Evolutionary conservation across 768 basidiomycete species (phyloP).

Genomic region (Pleurotus pulmonarius): DNA sequence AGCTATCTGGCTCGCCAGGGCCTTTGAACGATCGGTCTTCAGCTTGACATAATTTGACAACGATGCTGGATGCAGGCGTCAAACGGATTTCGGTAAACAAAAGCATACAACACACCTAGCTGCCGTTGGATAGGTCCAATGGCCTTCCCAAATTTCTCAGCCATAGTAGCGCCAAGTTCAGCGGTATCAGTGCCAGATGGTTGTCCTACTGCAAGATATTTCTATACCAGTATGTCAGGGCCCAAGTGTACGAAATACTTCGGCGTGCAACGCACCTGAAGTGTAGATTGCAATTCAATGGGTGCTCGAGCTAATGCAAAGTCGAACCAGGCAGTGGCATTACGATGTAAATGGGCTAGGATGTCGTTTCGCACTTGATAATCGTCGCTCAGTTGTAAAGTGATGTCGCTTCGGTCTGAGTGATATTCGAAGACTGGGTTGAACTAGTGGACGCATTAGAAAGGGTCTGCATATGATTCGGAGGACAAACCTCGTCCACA

Average conservation of each 20-base stretch:
- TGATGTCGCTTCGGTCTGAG: conserved; percentile 74
- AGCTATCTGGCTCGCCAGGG: conserved; percentile 80
- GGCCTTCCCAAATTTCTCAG: conserved; percentile 79
- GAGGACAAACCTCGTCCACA: conserved; percentile 70
- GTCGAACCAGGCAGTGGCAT: conserved; percentile 82
- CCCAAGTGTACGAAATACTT: not conserved
- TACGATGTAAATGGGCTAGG: conserved; percentile 65
- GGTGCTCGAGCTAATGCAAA: conserved; percentile 86
- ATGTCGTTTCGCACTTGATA: conserved; percentile 85
- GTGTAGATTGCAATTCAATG: conserved; percentile 85
- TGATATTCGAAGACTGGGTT: conserved; percentile 82
- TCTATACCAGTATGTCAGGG: conserved; percentile 39
- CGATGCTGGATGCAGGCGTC: conserved; percentile 36
- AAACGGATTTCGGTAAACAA: not conserved
- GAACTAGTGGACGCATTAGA: conserved; percentile 47
- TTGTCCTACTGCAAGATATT: conserved; percentile 81
- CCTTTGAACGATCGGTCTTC: conserved; percentile 79
- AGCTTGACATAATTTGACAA: conserved; percentile 53
- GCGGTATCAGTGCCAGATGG: conserved; percentile 70
- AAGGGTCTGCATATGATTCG: not conserved
- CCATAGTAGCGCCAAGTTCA: conserved; percentile 89
- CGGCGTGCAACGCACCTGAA: conserved; percentile 58
- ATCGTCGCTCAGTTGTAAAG: conserved; percentile 79
- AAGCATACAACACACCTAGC: conserved; percentile 45
- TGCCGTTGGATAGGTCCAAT: conserved; percentile 77